Evolutionary conservation across 768 basidiomycete species (phyloP).

Genomic region (Hemileccinum impolitum): DNA sequence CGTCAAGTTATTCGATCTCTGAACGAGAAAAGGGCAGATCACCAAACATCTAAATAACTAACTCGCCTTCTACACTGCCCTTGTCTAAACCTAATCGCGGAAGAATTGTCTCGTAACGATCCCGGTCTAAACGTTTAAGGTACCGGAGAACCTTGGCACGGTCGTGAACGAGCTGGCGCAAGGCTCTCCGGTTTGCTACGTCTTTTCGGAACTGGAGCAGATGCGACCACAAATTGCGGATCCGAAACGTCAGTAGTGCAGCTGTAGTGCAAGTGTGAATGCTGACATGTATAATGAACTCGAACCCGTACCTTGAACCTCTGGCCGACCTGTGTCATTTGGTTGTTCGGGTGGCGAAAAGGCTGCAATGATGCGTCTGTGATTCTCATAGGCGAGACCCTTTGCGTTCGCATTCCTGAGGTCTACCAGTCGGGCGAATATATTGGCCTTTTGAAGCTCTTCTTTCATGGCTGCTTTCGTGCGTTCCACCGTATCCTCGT

Average conservation of each 20-base stretch:
- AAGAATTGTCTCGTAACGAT: conserved; percentile 73
- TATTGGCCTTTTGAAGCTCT: conserved; percentile 46
- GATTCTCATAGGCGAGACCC: conserved; percentile 87
- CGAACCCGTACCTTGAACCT: conserved; percentile 74
- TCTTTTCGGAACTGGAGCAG: conserved; percentile 67
- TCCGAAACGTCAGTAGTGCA: conserved; percentile 81
- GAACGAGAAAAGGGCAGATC: background rate
- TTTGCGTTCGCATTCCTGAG: conserved; percentile 82
- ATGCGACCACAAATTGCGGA: conserved; percentile 80
- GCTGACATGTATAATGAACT: background rate
- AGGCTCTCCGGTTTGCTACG: conserved; percentile 68
- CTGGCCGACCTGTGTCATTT: conserved; percentile 76
- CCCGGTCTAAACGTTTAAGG: conserved; percentile 57
- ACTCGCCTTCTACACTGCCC: conserved; percentile 84
- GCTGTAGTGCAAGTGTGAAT: conserved; percentile 42
- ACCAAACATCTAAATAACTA: conserved; percentile 53
- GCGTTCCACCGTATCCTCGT: conserved; percentile 19
- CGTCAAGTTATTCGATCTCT: background rate
- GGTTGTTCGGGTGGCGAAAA: conserved; percentile 72
- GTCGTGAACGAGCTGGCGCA: conserved; percentile 77
- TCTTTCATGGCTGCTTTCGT: conserved; percentile 26
- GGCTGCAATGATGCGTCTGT: conserved; percentile 67
- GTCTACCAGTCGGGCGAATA: conserved; percentile 71
- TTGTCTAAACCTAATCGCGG: conserved; percentile 73
- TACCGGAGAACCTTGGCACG: conserved; percentile 83